These are phyloP conservation scores for Schizothecium vesticola DNA, from an alignment of 495 filamentous ascomycete genomes.

Conservation along the genomic window DNA sequence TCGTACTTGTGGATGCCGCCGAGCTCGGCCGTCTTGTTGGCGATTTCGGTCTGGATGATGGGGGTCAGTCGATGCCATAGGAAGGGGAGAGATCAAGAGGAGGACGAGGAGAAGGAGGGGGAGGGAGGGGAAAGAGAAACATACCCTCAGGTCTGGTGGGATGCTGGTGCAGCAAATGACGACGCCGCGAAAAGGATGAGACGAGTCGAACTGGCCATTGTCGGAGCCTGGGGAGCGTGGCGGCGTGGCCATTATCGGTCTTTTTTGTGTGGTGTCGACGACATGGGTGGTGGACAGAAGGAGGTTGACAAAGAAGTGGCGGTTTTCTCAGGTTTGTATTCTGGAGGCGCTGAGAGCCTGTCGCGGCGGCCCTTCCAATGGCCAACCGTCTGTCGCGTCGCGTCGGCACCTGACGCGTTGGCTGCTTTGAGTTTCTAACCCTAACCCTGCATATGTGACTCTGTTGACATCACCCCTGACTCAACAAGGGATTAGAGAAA, in stretches of 20 bases:
- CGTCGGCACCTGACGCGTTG: conserved; percentile 14
- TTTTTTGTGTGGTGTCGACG: background rate
- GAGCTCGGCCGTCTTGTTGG: conserved; percentile 67
- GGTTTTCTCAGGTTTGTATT: no score
- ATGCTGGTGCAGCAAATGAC: conserved; percentile 92
- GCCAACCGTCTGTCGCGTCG: conserved; percentile 1
- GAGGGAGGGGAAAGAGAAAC: conserved; percentile 24
- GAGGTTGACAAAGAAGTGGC: background rate
- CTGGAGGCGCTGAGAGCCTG: background rate
- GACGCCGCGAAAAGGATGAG: conserved; percentile 70
- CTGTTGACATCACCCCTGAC: background rate
- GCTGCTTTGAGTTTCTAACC: background rate
- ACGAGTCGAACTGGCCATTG: conserved; percentile 31
- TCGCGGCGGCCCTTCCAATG: background rate
- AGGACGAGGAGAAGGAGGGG: background rate
- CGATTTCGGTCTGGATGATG: conserved; percentile 58
- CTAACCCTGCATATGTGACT: background rate
- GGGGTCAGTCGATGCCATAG: background rate
- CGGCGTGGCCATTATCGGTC: conserved; percentile 19
- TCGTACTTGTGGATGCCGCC: conserved; percentile 81
- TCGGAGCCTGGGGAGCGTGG: conserved; percentile 9
- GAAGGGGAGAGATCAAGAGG: background rate
- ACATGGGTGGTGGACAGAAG: background rate
- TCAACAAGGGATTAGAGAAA: background rate
- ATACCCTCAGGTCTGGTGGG: conserved; percentile 71